Base-by-base conservation (phyloP, 345 rosid genomes). In the Psidium friedrichsthalianum region DNA sequence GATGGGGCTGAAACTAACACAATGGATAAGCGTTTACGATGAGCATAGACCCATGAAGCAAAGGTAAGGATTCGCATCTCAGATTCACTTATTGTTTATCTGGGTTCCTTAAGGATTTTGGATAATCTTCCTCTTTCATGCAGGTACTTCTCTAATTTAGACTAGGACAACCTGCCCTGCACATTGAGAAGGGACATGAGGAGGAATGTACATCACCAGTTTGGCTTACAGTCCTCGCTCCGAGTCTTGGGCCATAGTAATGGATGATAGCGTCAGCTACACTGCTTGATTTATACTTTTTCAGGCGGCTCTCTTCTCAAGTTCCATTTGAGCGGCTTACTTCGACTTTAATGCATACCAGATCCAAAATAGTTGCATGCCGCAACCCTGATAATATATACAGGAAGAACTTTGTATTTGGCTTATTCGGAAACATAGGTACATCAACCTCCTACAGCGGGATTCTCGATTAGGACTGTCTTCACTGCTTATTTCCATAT, bases 211-310 rank as follows among this genome's bases (percentile, higher is more conserved):
- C 86, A 94, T 95, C 86, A 95, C 98, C 90, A 88, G 98, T 49
- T 96, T 93, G 87, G 97, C 96, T 83, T 81, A 49, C 20, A 5
- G 53, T 56, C 93, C 97, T 83, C 9, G 20, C 53, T 93, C 96
- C 82, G 91, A 96, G 84, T 93, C 94, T 55, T 95, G 98, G 99
- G 96, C 98, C 82, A 85, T 96, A 51, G 94, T 96, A 84, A 96
- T 96, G 99, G 98, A 96, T 88, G 97, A 97, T 10, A 95, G 99
- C 84, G 91, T 96, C 80, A 94, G 97, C 51, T 95, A 91, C 90
- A 89, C 91, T 56, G 88, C 90, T 86, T 95, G 93, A 93, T 92
- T 89, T 92, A 93, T 89, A 91, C 95, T 89, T 91, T 96, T 80
- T 94, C 96, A 21, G 92, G 91, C 8, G 82, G 80, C 88, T 96